These are phyloP conservation scores for Alternaria ethzedia DNA, from an alignment of 2,329 filamentous ascomycete genomes.

Conservation along the genomic window DNA sequence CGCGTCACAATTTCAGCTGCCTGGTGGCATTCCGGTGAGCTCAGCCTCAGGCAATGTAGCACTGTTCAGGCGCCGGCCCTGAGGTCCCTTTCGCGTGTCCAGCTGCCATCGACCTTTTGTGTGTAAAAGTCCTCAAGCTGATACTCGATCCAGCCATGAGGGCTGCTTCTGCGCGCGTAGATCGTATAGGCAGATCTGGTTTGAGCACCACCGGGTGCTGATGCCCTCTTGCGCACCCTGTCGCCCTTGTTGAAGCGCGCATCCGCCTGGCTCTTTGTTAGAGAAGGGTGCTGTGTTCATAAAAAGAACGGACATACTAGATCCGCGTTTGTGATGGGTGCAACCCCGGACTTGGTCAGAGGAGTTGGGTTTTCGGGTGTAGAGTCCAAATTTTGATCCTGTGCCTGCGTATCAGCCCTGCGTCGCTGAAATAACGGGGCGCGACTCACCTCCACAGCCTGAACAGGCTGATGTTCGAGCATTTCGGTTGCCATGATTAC, in stretches of 20 bases:
- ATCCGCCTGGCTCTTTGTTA: slow-evolving; percentile 22
- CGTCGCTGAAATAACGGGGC: slow-evolving; percentile 20
- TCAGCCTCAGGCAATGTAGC: slow-evolving; percentile 28
- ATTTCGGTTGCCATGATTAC: slow-evolving; percentile 29
- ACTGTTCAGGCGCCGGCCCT: slow-evolving; percentile 21
- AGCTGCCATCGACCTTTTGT: slow-evolving; percentile 24
- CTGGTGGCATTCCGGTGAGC: slow-evolving; percentile 19
- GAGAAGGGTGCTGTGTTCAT: neutral
- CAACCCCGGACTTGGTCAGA: slow-evolving; percentile 34
- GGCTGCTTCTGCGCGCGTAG: slow-evolving; percentile 6
- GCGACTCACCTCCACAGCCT: slow-evolving; percentile 26
- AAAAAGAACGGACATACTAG: slow-evolving; percentile 15
- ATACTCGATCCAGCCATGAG: slow-evolving; percentile 35
- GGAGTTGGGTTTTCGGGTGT: slow-evolving; percentile 18
- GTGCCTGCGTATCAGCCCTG: slow-evolving; percentile 29
- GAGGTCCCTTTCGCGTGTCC: slow-evolving; percentile 39
- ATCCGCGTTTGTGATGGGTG: slow-evolving; percentile 21
- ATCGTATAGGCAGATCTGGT: slow-evolving; percentile 33
- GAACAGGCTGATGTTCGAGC: slow-evolving; percentile 24
- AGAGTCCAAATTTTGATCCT: slow-evolving; percentile 22
- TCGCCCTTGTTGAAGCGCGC: slow-evolving; percentile 31
- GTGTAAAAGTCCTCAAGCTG: slow-evolving; percentile 27
- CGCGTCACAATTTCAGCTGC: slow-evolving; percentile 9
- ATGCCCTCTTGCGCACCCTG: slow-evolving; percentile 36
- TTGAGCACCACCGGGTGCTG: slow-evolving; percentile 16